Conservation (phyloP, 1,284 basidiomycete species). For the Ceratobasidium sp. region DNA sequence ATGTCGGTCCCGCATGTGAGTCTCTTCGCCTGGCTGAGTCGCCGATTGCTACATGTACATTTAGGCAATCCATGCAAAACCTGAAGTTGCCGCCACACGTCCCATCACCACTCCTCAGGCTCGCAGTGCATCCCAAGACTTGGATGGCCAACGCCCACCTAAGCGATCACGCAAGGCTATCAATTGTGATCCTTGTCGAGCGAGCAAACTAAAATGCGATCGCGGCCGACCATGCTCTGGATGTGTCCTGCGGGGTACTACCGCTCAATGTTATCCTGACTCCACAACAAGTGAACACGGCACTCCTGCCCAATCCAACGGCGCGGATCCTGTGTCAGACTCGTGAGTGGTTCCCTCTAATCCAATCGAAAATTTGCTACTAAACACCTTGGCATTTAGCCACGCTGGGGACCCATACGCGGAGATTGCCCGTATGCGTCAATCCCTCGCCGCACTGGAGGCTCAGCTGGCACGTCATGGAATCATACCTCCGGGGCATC, state of each 20-base stretch:
- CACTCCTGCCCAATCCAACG: conserved; percentile 67
- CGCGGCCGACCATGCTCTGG: conserved; percentile 86
- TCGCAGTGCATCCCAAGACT: conserved; percentile 39
- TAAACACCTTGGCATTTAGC: conserved; percentile 57
- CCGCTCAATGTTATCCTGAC: conserved; percentile 75
- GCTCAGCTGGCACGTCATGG: conserved; percentile 39
- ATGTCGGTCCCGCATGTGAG: conserved; percentile 28
- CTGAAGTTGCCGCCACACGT: not conserved
- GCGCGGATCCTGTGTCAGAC: conserved; percentile 36
- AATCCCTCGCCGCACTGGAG: conserved; percentile 47
- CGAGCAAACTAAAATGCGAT: conserved; percentile 84
- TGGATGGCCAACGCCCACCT: conserved; percentile 60
- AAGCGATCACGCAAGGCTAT: conserved; percentile 85
- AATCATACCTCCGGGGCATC: conserved; percentile 13
- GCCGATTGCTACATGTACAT: conserved; percentile 2
- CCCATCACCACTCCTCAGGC: conserved; percentile 1
- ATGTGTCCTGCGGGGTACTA: conserved; percentile 70
- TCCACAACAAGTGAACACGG: conserved; percentile 66
- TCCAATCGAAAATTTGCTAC: conserved; percentile 56
- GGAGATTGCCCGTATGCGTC: conserved; percentile 49
- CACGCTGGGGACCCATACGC: conserved; percentile 46
- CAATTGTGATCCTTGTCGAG: conserved; percentile 85
- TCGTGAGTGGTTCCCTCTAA: conserved; percentile 49
- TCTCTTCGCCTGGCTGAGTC: not conserved
- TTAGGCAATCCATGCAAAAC: conserved; percentile 6